These are phyloP conservation scores for Lipomyces sp. DNA, from an alignment of 805 yeast genomes.

Conservation along the genomic window DNA sequence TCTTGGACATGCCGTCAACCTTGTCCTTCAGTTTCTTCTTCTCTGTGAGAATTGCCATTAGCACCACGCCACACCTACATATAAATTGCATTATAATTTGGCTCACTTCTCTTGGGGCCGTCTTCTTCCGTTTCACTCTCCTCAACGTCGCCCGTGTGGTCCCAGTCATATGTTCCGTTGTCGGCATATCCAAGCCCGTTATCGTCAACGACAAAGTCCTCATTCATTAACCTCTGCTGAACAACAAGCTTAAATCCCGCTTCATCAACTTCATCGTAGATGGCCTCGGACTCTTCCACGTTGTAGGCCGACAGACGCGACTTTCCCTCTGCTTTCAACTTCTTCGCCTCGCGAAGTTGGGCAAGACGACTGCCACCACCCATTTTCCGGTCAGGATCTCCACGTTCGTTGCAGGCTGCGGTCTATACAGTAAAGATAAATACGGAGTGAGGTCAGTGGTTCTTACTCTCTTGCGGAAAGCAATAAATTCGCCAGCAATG, in stretches of 20 bases:
- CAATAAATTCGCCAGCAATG: neutral
- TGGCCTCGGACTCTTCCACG: slow-evolving; percentile 55
- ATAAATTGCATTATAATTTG: neutral
- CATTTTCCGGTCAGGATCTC: neutral
- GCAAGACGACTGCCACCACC: slow-evolving; percentile 6
- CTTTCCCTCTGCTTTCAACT: slow-evolving; percentile 65
- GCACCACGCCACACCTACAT: neutral
- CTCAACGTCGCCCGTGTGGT: slow-evolving; percentile 52
- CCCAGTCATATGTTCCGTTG: slow-evolving; percentile 92
- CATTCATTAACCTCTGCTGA: slow-evolving; percentile 78
- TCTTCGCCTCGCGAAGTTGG: slow-evolving; percentile 65
- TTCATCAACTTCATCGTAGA: slow-evolving; percentile 90
- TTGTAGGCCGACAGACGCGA: slow-evolving; percentile 53
- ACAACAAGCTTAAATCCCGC: slow-evolving; percentile 74
- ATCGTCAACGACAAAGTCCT: slow-evolving; percentile 94
- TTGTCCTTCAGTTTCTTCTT: slow-evolving; percentile 21
- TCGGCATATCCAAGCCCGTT: slow-evolving; percentile 93
- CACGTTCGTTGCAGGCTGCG: too few relatives aligned
- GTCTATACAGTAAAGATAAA: too few relatives aligned
- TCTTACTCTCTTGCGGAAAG: neutral
- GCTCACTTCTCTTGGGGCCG: slow-evolving; percentile 18
- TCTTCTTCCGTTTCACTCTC: slow-evolving; percentile 41
- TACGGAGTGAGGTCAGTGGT: neutral
- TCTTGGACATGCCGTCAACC: neutral
- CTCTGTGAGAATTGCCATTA: slow-evolving; percentile 5